phyloP scores from a whole-genome alignment of 192 early-diverging fungal species.

The Backusella tarrabulga region DNA sequence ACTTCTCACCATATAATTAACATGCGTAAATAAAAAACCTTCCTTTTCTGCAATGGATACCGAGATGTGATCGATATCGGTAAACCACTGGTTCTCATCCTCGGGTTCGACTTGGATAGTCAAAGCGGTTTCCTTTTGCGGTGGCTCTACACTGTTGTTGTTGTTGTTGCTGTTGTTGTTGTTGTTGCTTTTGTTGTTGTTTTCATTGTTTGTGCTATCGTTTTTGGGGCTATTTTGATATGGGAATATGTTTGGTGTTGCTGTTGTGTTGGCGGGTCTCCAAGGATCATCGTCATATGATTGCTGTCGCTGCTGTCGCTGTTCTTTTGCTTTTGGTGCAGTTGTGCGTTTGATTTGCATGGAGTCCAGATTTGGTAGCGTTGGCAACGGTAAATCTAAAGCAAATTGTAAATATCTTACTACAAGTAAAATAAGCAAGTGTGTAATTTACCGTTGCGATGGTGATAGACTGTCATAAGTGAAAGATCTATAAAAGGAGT shows the following conservation, averaged over 20 bases:
- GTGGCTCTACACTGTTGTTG: neutral
- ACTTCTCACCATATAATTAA: conserved; percentile 82
- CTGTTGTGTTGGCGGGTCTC: neutral
- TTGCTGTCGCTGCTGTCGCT: neutral
- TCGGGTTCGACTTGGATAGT: neutral
- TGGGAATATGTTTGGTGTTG: neutral
- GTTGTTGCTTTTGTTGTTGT: neutral
- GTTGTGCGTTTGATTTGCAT: conserved; percentile 25
- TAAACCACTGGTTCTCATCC: conserved; percentile 42
- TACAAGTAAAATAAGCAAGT: neutral
- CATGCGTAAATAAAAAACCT: conserved; percentile 74
- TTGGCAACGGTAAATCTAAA: conserved; percentile 60
- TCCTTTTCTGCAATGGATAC: conserved; percentile 52
- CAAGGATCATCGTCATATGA: conserved; percentile 22
- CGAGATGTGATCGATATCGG: conserved; percentile 53
- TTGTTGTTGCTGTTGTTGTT: too few relatives aligned
- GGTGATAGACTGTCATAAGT: conserved; percentile 57
- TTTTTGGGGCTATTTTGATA: neutral
- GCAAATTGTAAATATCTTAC: neutral
- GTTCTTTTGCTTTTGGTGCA: neutral
- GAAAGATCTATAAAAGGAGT: conserved; percentile 41
- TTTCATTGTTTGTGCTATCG: neutral
- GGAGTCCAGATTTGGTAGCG: conserved; percentile 56
- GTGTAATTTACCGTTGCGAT: conserved; percentile 49
- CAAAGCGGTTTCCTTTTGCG: neutral